Evolutionary conservation across 2,329 filamentous ascomycete species (phyloP).

Genomic region (Fusarium continuum): DNA sequence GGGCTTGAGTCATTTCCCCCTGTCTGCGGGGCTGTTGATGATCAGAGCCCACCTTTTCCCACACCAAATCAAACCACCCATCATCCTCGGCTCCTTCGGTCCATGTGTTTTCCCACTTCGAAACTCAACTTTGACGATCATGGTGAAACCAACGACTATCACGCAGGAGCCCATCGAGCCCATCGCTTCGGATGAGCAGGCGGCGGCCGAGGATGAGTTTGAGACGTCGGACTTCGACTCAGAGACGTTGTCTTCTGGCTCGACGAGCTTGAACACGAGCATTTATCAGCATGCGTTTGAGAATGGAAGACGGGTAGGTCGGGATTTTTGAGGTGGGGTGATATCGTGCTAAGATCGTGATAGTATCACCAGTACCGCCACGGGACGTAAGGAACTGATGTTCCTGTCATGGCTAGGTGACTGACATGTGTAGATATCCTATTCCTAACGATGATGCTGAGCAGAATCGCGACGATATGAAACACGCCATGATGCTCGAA

Average conservation of each 20-base stretch:
- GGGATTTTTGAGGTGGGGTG: accelerated
- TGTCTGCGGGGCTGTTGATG: slow-evolving; percentile 3
- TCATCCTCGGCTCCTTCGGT: neutral
- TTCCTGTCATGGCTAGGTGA: accelerated
- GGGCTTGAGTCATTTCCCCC: slow-evolving; percentile 17
- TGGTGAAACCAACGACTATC: slow-evolving; percentile 2
- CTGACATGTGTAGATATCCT: slow-evolving; percentile 39
- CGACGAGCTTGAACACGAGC: slow-evolving; percentile 36
- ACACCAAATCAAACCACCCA: neutral
- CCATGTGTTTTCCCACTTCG: neutral
- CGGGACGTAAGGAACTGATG: slow-evolving; percentile 20
- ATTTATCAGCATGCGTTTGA: slow-evolving; percentile 39
- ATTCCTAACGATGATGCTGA: slow-evolving; percentile 43
- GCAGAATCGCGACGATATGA: slow-evolving; percentile 41
- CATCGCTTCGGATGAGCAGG: neutral
- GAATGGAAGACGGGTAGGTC: slow-evolving; percentile 37
- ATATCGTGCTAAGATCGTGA: neutral
- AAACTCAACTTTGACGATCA: neutral
- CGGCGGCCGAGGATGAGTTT: slow-evolving; percentile 33
- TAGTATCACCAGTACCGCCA: slow-evolving; percentile 41
- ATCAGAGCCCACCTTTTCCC: neutral
- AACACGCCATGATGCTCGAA: slow-evolving; percentile 47
- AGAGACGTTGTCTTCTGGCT: slow-evolving; percentile 17
- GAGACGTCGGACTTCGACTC: slow-evolving; percentile 35
- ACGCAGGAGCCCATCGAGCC: slow-evolving; percentile 19